A percentile compares a stretch with the other conserved stretches of the same genome.
Evolutionary conservation across 768 basidiomycete species (phyloP).

Genomic region (Tricholoma bakamatsutake): DNA sequence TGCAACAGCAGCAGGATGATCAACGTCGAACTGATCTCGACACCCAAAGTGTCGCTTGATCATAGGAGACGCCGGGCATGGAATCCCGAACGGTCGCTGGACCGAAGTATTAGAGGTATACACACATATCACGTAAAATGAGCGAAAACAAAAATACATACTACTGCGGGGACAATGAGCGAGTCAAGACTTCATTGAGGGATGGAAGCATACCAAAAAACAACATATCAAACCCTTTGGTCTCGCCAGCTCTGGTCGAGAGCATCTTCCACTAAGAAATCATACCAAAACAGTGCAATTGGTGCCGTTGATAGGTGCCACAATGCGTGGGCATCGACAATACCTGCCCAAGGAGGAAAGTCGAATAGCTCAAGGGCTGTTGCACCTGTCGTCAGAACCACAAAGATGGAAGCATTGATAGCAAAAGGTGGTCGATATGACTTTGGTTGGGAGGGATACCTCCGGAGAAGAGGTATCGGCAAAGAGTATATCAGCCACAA

Average conservation of each 20-base stretch:
- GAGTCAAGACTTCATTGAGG: not conserved
- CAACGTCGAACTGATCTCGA: no score
- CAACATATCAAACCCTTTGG: conserved; percentile 20
- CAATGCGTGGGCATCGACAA: conserved; percentile 85
- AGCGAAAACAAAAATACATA: not conserved
- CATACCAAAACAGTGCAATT: conserved; percentile 77
- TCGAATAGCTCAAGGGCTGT: conserved; percentile 85
- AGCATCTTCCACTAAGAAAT: conserved; percentile 73
- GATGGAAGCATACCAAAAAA: not conserved
- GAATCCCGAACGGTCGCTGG: not conserved
- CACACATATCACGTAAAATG: not conserved
- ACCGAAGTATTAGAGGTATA: not conserved
- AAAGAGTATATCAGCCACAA: conserved; percentile 77
- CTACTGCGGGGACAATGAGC: not conserved
- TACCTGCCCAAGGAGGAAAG: conserved; percentile 72
- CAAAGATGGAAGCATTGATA: conserved; percentile 51
- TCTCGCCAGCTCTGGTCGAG: conserved; percentile 63
- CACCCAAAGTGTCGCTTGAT: not conserved
- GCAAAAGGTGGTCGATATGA: conserved; percentile 54
- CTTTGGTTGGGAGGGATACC: conserved; percentile 50
- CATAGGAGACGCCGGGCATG: no score
- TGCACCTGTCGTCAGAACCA: conserved; percentile 65
- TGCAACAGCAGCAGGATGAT: no score
- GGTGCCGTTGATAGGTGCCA: conserved; percentile 90
- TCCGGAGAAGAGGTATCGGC: conserved; percentile 43